Conservation (phyloP, 352 stramenopile genomes). For the Phytophthora crassamura region DNA sequence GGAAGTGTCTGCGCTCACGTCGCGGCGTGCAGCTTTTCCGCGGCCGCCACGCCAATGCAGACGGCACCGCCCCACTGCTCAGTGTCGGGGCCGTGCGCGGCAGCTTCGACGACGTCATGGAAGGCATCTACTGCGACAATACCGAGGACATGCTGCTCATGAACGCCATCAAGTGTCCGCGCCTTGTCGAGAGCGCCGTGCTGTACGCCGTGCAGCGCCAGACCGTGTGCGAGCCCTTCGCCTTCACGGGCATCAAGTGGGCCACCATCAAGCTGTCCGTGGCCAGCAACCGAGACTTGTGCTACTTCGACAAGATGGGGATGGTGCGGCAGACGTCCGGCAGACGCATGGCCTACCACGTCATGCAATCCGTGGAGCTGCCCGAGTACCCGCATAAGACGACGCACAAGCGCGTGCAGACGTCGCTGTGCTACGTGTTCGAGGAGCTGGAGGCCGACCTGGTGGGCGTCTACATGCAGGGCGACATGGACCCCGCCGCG, state of each 20-base stretch:
- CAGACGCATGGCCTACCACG: conserved; percentile 48
- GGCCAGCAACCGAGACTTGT: conserved; percentile 48
- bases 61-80: conserved; percentile 24
- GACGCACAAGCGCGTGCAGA: conserved; percentile 34
- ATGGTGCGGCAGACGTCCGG: conserved; percentile 39
- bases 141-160: conserved; percentile 54
- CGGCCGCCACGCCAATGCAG: conserved; percentile 20
- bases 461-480: conserved; percentile 50
- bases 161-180: conserved; percentile 45
- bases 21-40: conserved; percentile 44
- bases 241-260: conserved; percentile 57
- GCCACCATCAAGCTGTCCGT: conserved; percentile 43
- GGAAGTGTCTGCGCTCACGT: conserved; percentile 47
- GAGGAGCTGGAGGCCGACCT: conserved; percentile 41
- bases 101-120: conserved; percentile 57
- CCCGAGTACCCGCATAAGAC: conserved; percentile 36
- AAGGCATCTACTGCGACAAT: conserved; percentile 45
- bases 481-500: conserved; percentile 27
- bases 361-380: conserved; percentile 52
- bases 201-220: conserved; percentile 43
- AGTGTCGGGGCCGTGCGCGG: conserved; percentile 42
- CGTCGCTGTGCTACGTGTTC: conserved; percentile 47
- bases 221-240: conserved; percentile 39
- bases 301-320: conserved; percentile 59
- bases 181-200: conserved; percentile 43